Evolutionary conservation across 2,329 filamentous ascomycete genomes (phyloP).

Genomic region (Colletotrichum zoysiae): DNA sequence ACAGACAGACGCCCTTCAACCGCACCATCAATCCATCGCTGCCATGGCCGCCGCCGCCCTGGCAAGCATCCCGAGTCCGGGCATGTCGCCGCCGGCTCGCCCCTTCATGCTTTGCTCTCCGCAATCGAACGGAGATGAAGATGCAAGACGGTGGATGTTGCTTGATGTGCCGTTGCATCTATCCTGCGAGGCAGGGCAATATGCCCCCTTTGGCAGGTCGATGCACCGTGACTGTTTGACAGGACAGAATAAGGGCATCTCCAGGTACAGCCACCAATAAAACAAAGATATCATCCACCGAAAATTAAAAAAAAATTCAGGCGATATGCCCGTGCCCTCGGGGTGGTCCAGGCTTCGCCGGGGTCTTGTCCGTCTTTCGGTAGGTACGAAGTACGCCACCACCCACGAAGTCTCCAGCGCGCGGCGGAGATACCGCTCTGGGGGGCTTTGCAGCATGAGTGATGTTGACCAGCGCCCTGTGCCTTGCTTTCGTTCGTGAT

Average conservation of each 20-base stretch:
- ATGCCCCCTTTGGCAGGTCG: neutral
- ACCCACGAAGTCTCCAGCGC: constrained; percentile 11
- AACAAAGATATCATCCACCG: neutral
- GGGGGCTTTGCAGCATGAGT: neutral
- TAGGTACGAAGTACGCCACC: neutral
- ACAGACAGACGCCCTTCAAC: neutral
- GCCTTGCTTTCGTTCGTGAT: neutral
- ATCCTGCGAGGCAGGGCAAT: constrained; percentile 3
- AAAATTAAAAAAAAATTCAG: too few relatives aligned
- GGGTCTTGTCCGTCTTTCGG: neutral
- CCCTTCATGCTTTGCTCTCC: neutral
- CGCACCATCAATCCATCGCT: neutral
- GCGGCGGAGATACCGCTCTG: constrained; percentile 3
- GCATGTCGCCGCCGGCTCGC: neutral
- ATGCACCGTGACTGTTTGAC: neutral
- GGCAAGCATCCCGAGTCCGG: neutral
- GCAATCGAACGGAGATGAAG: neutral
- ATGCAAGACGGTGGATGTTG: neutral
- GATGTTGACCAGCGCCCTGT: neutral
- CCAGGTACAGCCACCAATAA: constrained; percentile 9
- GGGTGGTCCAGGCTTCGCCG: constrained; percentile 21
- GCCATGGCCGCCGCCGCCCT: neutral
- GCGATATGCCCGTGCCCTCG: neutral
- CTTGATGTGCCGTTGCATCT: neutral
- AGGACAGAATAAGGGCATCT: constrained; percentile 9